Evolutionary conservation across 257 asterid genomes (phyloP).

Genomic region (Linderniella brevidens): DNA sequence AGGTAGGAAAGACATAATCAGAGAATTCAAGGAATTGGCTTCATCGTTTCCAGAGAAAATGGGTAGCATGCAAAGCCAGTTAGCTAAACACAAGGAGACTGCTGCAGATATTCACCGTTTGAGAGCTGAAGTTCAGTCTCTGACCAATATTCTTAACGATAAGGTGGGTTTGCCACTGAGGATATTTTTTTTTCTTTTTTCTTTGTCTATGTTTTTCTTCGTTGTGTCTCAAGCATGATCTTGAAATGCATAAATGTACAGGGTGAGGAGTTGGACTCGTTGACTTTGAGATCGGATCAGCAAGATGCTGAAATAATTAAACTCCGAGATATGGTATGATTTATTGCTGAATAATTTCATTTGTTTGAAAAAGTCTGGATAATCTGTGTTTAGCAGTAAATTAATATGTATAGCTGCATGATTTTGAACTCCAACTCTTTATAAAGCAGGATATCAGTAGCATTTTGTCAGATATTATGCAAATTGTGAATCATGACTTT

Average conservation of each 20-base stretch:
- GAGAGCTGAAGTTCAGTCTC: conserved; percentile 63
- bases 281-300: conserved; percentile 47
- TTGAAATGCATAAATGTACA: conserved; percentile 10
- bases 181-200: conserved; percentile 6
- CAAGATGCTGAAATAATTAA: conserved; percentile 53
- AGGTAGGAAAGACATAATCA: conserved; percentile 87
- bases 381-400: not conserved
- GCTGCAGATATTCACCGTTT: conserved; percentile 64
- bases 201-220: conserved; percentile 6
- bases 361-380: not conserved
- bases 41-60: conserved; percentile 85
- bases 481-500: too few species aligned
- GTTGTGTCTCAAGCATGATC: conserved; percentile 3
- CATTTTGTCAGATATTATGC: too few species aligned
- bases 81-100: conserved; percentile 61
- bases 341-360: conserved; percentile 5
- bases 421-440: too few species aligned
- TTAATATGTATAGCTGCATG: too few species aligned
- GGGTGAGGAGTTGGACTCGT: conserved; percentile 54
- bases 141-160: conserved; percentile 40
- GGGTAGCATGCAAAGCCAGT: conserved; percentile 79
- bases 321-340: conserved; percentile 56
- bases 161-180: conserved; percentile 48
- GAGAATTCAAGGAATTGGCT: conserved; percentile 61
- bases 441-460: too few species aligned